Conservation (phyloP, 2,329 filamentous ascomycete species). For the Colletotrichum trifolii region DNA sequence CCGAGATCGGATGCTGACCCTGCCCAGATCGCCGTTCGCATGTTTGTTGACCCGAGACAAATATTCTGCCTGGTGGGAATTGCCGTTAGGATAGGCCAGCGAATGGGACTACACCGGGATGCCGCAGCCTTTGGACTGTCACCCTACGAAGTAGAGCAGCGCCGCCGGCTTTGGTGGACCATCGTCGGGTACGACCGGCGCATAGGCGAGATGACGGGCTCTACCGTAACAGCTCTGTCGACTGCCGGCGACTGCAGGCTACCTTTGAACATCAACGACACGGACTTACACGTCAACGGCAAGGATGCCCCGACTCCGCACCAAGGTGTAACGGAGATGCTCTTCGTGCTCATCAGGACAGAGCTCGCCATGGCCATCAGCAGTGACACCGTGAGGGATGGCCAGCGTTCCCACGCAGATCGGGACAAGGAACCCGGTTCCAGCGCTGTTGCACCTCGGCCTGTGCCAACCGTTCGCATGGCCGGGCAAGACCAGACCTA, state of each 20-base stretch:
- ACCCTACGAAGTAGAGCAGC: constrained; percentile 74
- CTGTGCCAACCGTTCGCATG: constrained; percentile 54
- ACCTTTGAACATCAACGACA: constrained; percentile 71
- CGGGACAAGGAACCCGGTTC: constrained; percentile 41
- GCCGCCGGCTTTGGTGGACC: constrained; percentile 80
- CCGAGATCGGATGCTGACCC: constrained; percentile 6
- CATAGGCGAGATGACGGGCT: constrained; percentile 73
- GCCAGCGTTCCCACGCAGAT: constrained; percentile 41
- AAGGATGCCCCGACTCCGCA: constrained; percentile 64
- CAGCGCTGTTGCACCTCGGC: constrained; percentile 41
- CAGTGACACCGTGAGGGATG: constrained; percentile 55
- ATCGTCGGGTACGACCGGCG: constrained; percentile 76
- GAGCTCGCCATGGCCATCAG: constrained; percentile 67
- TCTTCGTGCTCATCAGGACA: constrained; percentile 67
- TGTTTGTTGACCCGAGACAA: constrained; percentile 69
- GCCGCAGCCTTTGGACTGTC: constrained; percentile 60
- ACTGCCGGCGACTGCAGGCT: constrained; percentile 65
- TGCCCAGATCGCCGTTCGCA: constrained; percentile 56
- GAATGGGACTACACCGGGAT: constrained; percentile 76
- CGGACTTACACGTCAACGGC: constrained; percentile 67
- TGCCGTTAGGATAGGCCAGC: constrained; percentile 74
- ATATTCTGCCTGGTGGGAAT: constrained; percentile 72
- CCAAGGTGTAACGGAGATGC: constrained; percentile 67
- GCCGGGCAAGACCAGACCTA: constrained; percentile 61
- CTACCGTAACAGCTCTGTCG: constrained; percentile 66